Percentiles rank a stretch among this genome's conserved stretches.
These are phyloP conservation scores for Hypoxylon sp. DNA, from an alignment of 2,329 filamentous ascomycete genomes.

Conservation along the genomic window DNA sequence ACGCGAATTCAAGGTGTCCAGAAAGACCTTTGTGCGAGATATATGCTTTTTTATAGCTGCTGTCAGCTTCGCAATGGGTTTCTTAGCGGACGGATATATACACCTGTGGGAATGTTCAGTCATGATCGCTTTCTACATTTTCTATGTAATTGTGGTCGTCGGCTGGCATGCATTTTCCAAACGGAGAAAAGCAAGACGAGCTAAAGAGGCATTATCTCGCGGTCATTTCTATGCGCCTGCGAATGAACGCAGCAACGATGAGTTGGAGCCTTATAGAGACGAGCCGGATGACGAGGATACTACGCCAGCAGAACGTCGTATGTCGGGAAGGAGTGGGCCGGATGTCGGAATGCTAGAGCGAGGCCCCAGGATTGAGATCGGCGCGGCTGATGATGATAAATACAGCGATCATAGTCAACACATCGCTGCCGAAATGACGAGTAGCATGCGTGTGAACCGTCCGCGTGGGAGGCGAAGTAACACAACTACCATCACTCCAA, in stretches of 20 bases:
- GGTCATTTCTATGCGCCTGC: conserved; percentile 78
- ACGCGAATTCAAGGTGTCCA: conserved; percentile 92
- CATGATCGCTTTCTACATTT: conserved; percentile 93
- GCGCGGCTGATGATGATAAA: conserved; percentile 58
- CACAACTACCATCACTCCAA: conserved; percentile 83
- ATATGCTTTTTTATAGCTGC: conserved; percentile 93
- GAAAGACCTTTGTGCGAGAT: conserved; percentile 91
- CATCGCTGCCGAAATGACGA: conserved; percentile 85
- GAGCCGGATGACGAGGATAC: conserved; percentile 69
- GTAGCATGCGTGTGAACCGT: conserved; percentile 90
- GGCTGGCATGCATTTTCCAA: conserved; percentile 91
- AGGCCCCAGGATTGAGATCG: conserved; percentile 65
- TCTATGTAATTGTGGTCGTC: conserved; percentile 92
- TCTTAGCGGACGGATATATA: conserved; percentile 87
- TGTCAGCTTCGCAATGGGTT: conserved; percentile 87
- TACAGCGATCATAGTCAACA: conserved; percentile 71
- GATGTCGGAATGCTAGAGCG: conserved; percentile 64
- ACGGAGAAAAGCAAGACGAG: conserved; percentile 70
- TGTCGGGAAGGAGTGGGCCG: conserved; percentile 49
- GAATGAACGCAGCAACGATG: conserved; percentile 65
- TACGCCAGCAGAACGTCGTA: conserved; percentile 54
- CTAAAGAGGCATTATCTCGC: conserved; percentile 79
- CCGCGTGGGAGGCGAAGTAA: conserved; percentile 76
- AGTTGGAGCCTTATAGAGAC: conserved; percentile 75
- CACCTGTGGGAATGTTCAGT: conserved; percentile 88